Percentiles rank a stretch among this genome's conserved stretches.
phyloP scores from a whole-genome alignment of 164 flowering plant species.

The Pachysandra terminalis region DNA sequence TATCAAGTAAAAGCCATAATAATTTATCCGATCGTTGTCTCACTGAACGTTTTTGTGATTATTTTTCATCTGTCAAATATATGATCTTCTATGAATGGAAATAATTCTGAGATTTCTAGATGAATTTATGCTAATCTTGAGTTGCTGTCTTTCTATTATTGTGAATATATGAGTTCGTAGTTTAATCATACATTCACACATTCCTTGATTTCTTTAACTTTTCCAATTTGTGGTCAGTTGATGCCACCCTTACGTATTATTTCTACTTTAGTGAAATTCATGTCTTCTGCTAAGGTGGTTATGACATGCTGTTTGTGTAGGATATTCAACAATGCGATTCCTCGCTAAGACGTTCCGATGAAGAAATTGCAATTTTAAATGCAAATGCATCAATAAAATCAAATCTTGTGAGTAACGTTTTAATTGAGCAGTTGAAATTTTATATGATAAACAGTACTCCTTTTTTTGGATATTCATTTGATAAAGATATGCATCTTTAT shows the following conservation, averaged over 20 bases:
- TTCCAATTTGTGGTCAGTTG: not conserved
- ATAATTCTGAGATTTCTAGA: not conserved
- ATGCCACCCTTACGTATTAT: not conserved
- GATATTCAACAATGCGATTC: slow-evolving; percentile 51
- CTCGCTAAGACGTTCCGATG: slow-evolving; percentile 53
- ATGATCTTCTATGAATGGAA: no score
- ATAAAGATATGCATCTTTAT: no score
- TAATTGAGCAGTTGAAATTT: not conserved
- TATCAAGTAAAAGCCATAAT: no score
- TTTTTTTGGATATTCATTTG: not conserved
- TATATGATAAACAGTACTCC: not conserved
- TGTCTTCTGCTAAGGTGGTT: no score
- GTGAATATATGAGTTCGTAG: no score
- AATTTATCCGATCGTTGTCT: no score
- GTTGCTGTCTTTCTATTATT: no score
- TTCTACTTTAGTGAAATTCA: not conserved
- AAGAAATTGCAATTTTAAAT: slow-evolving; percentile 59
- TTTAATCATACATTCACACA: no score
- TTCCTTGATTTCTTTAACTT: not conserved
- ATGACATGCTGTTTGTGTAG: slow-evolving; percentile 28
- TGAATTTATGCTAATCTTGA: not conserved
- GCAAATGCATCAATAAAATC: slow-evolving; percentile 53
- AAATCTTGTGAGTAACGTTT: slow-evolving; percentile 58
- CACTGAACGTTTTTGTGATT: no score
- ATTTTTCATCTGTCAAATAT: no score